A percentile compares a stretch with the other conserved stretches of the same genome.
phyloP scores from a whole-genome alignment of 129 eudicot genomes.

The Escallonia herrerae region DNA sequence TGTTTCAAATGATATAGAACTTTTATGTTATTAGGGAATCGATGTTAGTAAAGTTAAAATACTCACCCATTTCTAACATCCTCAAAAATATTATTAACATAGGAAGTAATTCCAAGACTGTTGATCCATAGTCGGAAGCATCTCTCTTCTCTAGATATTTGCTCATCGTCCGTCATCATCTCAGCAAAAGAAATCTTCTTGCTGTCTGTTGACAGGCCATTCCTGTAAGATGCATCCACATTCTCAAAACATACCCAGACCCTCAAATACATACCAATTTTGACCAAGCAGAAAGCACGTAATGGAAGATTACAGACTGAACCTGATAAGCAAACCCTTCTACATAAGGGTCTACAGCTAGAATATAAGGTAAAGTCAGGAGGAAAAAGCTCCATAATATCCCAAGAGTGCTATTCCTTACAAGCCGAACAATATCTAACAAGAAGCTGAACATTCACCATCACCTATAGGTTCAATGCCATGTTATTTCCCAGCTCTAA shows the following conservation, averaged over 20 bases:
- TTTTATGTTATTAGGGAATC: not conserved
- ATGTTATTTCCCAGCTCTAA: too few relatives aligned
- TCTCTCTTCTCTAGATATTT: slow-evolving; percentile 91
- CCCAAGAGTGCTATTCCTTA: too few relatives aligned
- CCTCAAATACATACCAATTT: slow-evolving; percentile 4
- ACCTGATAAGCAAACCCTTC: too few relatives aligned
- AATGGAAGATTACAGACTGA: too few relatives aligned
- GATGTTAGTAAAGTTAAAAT: not conserved
- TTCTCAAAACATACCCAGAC: slow-evolving; percentile 1
- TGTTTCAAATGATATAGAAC: too few relatives aligned
- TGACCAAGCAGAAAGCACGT: not conserved
- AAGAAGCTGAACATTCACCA: too few relatives aligned
- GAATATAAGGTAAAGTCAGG: too few relatives aligned
- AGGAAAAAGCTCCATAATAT: too few relatives aligned
- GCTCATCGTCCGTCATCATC: slow-evolving; percentile 96
- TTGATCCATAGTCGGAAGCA: slow-evolving; percentile 92
- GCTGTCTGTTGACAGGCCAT: slow-evolving; percentile 80
- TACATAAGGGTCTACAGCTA: too few relatives aligned
- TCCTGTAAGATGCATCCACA: slow-evolving; percentile 35
- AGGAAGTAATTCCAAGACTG: slow-evolving; percentile 75
- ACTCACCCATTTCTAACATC: slow-evolving; percentile 90
- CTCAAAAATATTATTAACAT: slow-evolving; percentile 85
- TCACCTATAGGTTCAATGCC: too few relatives aligned
- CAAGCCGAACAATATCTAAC: too few relatives aligned
- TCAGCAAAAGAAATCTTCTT: slow-evolving; percentile 86